phyloP scores from a whole-genome alignment of 805 yeast genomes.

The Kodamaea restingae region DNA sequence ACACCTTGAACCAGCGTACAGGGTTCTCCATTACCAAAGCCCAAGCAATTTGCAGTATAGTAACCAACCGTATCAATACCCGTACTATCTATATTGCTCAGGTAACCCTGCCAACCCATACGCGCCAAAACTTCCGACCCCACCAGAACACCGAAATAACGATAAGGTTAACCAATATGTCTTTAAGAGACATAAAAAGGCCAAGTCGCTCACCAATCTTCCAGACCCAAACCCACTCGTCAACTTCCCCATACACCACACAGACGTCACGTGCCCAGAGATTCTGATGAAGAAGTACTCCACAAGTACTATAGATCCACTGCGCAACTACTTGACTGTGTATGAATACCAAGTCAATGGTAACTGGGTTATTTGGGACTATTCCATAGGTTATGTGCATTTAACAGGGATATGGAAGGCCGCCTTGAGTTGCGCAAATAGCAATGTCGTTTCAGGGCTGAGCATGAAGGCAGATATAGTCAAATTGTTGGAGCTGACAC shows the following conservation, averaged over 20 bases:
- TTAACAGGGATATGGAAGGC: conserved; percentile 85
- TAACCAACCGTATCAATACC: neutral
- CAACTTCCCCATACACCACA: conserved; percentile 12
- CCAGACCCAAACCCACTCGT: conserved; percentile 8
- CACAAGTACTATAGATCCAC: conserved; percentile 63
- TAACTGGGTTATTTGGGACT: conserved; percentile 84
- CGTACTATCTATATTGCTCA: neutral
- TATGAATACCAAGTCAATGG: conserved; percentile 66
- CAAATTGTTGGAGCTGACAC: conserved; percentile 61
- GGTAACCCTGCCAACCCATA: neutral
- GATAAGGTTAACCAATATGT: conserved; percentile 3
- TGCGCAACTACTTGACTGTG: conserved; percentile 60
- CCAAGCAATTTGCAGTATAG: neutral
- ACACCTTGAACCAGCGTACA: neutral
- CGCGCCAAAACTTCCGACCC: neutral
- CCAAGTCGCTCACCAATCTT: conserved; percentile 4
- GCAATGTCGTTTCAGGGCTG: conserved; percentile 9
- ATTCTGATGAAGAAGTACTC: conserved; percentile 50
- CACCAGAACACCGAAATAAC: neutral
- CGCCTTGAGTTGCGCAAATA: conserved; percentile 19
- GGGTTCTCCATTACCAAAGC: neutral
- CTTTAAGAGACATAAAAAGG: conserved; percentile 8
- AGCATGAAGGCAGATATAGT: conserved; percentile 70
- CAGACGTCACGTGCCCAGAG: conserved; percentile 6
- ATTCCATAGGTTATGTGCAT: conserved; percentile 79